Percentiles rank a stretch among this genome's conserved stretches.
These are phyloP conservation scores for Xylariaceae sp. DNA, from an alignment of 2,329 filamentous ascomycete species.

Conservation along the genomic window DNA sequence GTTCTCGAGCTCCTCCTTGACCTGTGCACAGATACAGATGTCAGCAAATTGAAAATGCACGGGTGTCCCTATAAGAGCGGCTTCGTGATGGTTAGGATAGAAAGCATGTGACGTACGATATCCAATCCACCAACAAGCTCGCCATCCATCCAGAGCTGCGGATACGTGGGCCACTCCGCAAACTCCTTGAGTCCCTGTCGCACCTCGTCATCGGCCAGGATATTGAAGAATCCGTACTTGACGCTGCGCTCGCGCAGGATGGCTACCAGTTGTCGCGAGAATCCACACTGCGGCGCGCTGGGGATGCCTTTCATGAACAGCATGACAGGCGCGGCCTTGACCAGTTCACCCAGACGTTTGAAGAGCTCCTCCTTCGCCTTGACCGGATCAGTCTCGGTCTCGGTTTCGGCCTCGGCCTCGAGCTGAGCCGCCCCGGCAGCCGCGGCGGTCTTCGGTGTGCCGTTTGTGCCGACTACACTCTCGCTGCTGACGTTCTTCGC, in stretches of 20 bases:
- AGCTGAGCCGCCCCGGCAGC: conserved; percentile 35
- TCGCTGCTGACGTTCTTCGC: conserved; percentile 48
- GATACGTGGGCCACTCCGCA: conserved; percentile 98
- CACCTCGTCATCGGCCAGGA: conserved; percentile 94
- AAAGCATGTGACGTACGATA: conserved; percentile 63
- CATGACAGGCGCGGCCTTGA: conserved; percentile 96
- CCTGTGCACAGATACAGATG: conserved; percentile 45
- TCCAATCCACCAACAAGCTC: conserved; percentile 91
- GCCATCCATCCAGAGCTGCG: conserved; percentile 87
- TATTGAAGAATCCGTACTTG: conserved; percentile 99
- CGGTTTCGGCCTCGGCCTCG: conserved; percentile 32
- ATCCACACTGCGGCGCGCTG: conserved; percentile 81
- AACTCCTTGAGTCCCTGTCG: conserved; percentile 94
- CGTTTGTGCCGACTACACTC: conserved; percentile 38
- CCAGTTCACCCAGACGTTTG: conserved; percentile 74
- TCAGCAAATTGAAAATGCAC: neutral
- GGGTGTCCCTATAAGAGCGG: neutral
- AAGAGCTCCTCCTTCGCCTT: conserved; percentile 80
- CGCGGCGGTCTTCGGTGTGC: conserved; percentile 28
- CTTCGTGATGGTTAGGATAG: neutral
- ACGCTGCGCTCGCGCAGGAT: conserved; percentile 85
- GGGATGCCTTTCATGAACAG: conserved; percentile 98
- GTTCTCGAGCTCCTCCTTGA: conserved; percentile 88
- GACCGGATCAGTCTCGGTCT: conserved; percentile 43
- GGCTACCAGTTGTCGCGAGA: conserved; percentile 83